These are phyloP conservation scores for Penicillium desertorum DNA, from an alignment of 495 filamentous ascomycete genomes.

Conservation along the genomic window DNA sequence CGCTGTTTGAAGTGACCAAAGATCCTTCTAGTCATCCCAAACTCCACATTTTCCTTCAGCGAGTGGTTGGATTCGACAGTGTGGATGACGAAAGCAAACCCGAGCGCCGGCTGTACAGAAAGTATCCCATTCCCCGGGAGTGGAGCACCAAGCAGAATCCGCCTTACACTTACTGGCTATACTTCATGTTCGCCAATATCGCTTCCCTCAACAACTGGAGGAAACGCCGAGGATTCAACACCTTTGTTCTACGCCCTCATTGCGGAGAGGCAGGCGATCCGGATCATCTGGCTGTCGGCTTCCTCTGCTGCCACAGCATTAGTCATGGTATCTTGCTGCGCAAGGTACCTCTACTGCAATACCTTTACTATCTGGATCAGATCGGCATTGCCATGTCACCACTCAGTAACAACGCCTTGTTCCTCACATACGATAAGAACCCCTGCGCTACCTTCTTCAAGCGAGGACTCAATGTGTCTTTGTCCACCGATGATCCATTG, in stretches of 20 bases:
- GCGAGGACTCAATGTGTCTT: slow-evolving; percentile 88
- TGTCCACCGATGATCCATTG: slow-evolving; percentile 95
- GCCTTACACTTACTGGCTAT: slow-evolving; percentile 98
- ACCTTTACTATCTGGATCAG: slow-evolving; percentile 96
- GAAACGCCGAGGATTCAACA: slow-evolving; percentile 90
- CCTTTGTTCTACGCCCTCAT: slow-evolving; percentile 88
- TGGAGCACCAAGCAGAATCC: slow-evolving; percentile 95
- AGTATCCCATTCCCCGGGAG: slow-evolving; percentile 84
- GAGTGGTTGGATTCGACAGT: slow-evolving; percentile 95
- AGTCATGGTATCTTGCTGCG: slow-evolving; percentile 90
- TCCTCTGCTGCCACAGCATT: slow-evolving; percentile 95
- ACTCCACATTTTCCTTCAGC: slow-evolving; percentile 89
- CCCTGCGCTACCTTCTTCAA: slow-evolving; percentile 94
- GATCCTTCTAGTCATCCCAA: slow-evolving; percentile 85
- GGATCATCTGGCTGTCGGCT: slow-evolving; percentile 89
- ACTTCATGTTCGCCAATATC: slow-evolving; percentile 94
- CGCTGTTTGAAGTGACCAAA: slow-evolving; percentile 90
- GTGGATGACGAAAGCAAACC: slow-evolving; percentile 98
- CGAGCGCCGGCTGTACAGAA: slow-evolving; percentile 85
- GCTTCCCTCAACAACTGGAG: slow-evolving; percentile 89
- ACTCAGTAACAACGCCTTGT: slow-evolving; percentile 94
- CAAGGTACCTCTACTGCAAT: slow-evolving; percentile 92
- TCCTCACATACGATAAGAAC: slow-evolving; percentile 95
- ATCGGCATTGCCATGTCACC: slow-evolving; percentile 99
- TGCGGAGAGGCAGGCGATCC: slow-evolving; percentile 97